Evolutionary conservation across 2,329 filamentous ascomycete species (phyloP), one percentile per base, ranked within the genome.

Genomic region (Thelonectria olida): DNA sequence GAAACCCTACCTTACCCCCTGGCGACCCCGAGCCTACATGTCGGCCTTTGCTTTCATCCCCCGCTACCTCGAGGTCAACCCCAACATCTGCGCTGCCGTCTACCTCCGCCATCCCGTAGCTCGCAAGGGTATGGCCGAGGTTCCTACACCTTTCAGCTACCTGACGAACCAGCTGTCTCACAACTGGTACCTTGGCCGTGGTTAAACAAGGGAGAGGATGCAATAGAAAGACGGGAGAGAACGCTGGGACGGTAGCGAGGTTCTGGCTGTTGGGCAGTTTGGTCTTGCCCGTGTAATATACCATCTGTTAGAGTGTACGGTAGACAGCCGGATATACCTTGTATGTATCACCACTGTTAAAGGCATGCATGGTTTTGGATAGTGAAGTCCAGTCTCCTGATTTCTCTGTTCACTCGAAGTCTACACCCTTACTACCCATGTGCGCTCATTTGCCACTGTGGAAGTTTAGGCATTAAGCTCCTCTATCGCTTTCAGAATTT

Each of bases 31-130:
- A 57, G 85, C 90, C 53, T 98, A 87, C 79, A 96, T 99, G 92
- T 85, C 87, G 52, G 89, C 94, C 1, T 99, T 99, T 78, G 93
- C 94, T 22, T 97, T 97, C 78, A 93, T 99, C 68, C 96, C 96
- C 10, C 84, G 92, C 54, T 99, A 98, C 78, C 87, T 99, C 62
- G 96, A 99, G 81, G 96, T 99, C 70, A 97, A 98, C 83, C 96
- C 97, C 78, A 96, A 94, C 74, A 91, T 98, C 72, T 99, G 96
- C 79, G 90, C 94, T 1, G 96, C 96, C 10, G 93, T 99, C 39
- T 99, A 99, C 77, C 81, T 99, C 64, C 87, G 96, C 59, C 95
- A 99, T 81, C 96, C 96, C 0, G 95, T 98, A 42, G 96, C 93
- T 23, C 85, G 94, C 62, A 90, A 90, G 3, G 93, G 94, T 10